These are phyloP conservation scores for Talaromyces sp. DNA, from an alignment of 2,329 filamentous ascomycete genomes.

Conservation along the genomic window DNA sequence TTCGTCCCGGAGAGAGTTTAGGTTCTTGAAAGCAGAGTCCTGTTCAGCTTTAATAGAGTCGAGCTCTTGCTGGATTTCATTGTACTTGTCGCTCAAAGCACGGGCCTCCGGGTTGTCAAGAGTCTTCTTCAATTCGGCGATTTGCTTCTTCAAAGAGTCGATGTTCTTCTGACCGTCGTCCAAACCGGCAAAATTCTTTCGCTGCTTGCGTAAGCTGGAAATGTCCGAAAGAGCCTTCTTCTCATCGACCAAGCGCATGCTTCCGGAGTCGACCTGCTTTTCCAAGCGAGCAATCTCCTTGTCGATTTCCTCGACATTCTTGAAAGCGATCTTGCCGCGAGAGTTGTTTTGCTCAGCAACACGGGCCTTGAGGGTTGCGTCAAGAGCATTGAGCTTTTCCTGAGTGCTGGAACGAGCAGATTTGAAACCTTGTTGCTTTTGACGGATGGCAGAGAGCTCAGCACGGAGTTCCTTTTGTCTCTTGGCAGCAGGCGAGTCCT, in stretches of 20 bases:
- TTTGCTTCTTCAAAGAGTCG: conserved; percentile 79
- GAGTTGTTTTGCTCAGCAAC: conserved; percentile 84
- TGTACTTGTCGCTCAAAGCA: conserved; percentile 82
- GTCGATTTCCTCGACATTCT: conserved; percentile 84
- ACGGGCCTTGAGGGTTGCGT: conserved; percentile 81
- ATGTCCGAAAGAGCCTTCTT: conserved; percentile 87
- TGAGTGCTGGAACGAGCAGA: conserved; percentile 70
- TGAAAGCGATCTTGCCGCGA: conserved; percentile 76
- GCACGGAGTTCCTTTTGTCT: conserved; percentile 80
- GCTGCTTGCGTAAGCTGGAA: conserved; percentile 76
- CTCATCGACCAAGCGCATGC: conserved; percentile 95
- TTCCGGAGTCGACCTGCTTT: conserved; percentile 79
- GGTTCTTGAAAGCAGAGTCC: conserved; percentile 83
- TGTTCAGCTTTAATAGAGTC: conserved; percentile 89
- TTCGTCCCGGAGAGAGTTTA: conserved; percentile 81
- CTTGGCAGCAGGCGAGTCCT: conserved; percentile 75
- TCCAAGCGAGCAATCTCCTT: conserved; percentile 76
- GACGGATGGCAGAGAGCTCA: conserved; percentile 77
- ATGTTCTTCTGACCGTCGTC: conserved; percentile 86
- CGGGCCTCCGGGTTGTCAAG: conserved; percentile 90
- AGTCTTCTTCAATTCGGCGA: conserved; percentile 81
- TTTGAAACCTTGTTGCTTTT: conserved; percentile 86
- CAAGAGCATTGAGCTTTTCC: conserved; percentile 88
- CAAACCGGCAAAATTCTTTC: conserved; percentile 85
- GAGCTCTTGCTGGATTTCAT: conserved; percentile 78